Percentiles rank a stretch among this genome's conserved stretches.
These are phyloP conservation scores for Exophiala lecanii-corni DNA, from an alignment of 2,329 filamentous ascomycete genomes.

Conservation along the genomic window DNA sequence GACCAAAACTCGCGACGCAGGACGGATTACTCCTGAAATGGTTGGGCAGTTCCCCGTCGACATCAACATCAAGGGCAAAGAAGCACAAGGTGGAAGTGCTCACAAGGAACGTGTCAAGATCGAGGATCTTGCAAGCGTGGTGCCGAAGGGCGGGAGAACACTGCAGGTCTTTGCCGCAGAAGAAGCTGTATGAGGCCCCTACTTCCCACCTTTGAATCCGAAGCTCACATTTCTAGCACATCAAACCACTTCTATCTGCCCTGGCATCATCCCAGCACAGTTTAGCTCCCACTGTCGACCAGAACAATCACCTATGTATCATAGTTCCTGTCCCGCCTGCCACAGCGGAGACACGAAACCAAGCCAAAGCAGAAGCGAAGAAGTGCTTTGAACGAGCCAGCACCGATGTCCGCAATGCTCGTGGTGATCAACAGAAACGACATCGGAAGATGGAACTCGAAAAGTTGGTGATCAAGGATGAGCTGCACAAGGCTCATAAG, in stretches of 20 bases:
- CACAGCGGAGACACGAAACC: constrained; percentile 43
- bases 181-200: constrained; percentile 57
- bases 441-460: constrained; percentile 42
- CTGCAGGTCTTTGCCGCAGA: constrained; percentile 62
- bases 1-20: constrained; percentile 57
- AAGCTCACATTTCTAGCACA: constrained; percentile 40
- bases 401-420: constrained; percentile 38
- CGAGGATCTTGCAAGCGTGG: constrained; percentile 61
- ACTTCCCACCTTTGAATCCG: too few relatives aligned
- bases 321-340: constrained; percentile 44
- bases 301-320: constrained; percentile 42
- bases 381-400: constrained; percentile 41
- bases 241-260: constrained; percentile 42
- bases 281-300: constrained; percentile 40
- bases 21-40: constrained; percentile 57
- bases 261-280: constrained; percentile 40
- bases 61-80: constrained; percentile 51
- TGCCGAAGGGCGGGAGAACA: constrained; percentile 58
- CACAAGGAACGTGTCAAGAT: constrained; percentile 45
- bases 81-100: constrained; percentile 31
- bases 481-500: constrained; percentile 42
- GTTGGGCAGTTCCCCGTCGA: constrained; percentile 60
- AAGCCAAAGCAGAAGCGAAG: constrained; percentile 38
- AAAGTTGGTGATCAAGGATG: constrained; percentile 41
- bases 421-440: constrained; percentile 42